Conservation (phyloP, 495 filamentous ascomycete species). For the Apodospora peruviana region DNA sequence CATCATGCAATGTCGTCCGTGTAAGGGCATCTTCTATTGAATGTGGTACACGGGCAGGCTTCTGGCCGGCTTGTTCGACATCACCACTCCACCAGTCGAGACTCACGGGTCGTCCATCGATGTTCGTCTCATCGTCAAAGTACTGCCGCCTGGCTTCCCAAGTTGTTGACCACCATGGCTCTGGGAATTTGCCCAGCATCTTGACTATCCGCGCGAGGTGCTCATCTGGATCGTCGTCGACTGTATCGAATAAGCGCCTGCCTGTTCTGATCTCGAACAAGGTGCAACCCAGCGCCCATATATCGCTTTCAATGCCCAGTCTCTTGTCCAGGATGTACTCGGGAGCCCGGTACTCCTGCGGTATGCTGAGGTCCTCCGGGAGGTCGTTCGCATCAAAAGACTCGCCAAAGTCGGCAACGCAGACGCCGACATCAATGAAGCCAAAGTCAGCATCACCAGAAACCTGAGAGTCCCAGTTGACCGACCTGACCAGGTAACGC, state of each 20-base stretch:
- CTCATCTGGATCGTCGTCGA: constrained; percentile 21
- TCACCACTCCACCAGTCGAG: background rate
- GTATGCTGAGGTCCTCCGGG: constrained; percentile 18
- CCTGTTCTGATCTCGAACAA: constrained; percentile 31
- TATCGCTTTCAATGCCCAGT: constrained; percentile 17
- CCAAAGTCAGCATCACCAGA: constrained; percentile 1
- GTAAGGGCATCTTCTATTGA: constrained; percentile 13
- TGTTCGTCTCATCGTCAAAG: constrained; percentile 17
- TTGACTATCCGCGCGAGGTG: constrained; percentile 19
- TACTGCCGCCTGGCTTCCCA: constrained; percentile 16
- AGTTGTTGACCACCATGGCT: constrained; percentile 27
- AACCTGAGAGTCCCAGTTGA: constrained; percentile 8
- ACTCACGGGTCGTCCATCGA: constrained; percentile 1
- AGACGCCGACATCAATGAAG: constrained; percentile 13
- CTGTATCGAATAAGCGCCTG: constrained; percentile 18
- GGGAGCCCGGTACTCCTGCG: constrained; percentile 23
- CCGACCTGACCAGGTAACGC: constrained; percentile 20
- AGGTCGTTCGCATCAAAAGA: constrained; percentile 17
- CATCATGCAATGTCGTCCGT: background rate
- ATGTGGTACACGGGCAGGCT: background rate
- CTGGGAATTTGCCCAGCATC: constrained; percentile 26
- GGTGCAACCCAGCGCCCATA: constrained; percentile 31
- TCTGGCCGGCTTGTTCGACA: background rate
- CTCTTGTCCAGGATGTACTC: constrained; percentile 23
- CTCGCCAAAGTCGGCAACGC: constrained; percentile 29